Conservation (phyloP, 1,284 basidiomycete genomes). For the Moesziomyces sp. region DNA sequence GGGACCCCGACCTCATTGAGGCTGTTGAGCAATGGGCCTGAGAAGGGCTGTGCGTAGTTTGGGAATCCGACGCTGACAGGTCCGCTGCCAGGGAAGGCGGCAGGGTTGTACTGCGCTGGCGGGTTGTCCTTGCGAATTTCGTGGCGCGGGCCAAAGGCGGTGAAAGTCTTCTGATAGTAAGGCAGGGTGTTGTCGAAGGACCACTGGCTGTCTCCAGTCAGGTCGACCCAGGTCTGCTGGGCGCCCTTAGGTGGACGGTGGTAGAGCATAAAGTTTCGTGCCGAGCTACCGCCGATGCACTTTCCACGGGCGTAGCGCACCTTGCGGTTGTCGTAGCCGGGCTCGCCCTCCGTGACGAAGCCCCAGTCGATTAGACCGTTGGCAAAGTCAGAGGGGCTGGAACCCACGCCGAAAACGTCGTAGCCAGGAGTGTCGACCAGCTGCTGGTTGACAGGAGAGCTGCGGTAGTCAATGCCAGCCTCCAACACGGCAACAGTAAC, state of each 20-base stretch:
- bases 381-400: constrained; percentile 13
- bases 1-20: constrained; percentile 47
- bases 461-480: constrained; percentile 50
- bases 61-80: constrained; percentile 51
- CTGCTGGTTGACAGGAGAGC: constrained; percentile 30
- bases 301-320: constrained; percentile 54
- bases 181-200: constrained; percentile 32
- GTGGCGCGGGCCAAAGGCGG: constrained; percentile 36
- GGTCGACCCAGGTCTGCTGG: constrained; percentile 40
- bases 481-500: constrained; percentile 58
- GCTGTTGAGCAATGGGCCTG: constrained; percentile 35
- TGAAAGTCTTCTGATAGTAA: constrained; percentile 50
- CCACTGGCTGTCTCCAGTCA: constrained; percentile 52
- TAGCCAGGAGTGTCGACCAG: constrained; percentile 46
- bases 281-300: constrained; percentile 48
- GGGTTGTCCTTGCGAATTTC: constrained; percentile 41
- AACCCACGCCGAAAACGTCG: constrained; percentile 42
- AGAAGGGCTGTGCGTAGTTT: constrained; percentile 53
- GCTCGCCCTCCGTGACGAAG: constrained; percentile 42
- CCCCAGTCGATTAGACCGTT: constrained; percentile 46
- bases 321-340: constrained; percentile 42
- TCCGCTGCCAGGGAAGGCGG: constrained; percentile 34
- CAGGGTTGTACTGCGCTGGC: constrained; percentile 42
- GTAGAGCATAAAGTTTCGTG: constrained; percentile 57
- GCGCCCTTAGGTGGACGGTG: constrained; percentile 41